Evolutionary conservation across 2,329 filamentous ascomycete species (phyloP).

Genomic region (Coniochaeta hoffmannii): DNA sequence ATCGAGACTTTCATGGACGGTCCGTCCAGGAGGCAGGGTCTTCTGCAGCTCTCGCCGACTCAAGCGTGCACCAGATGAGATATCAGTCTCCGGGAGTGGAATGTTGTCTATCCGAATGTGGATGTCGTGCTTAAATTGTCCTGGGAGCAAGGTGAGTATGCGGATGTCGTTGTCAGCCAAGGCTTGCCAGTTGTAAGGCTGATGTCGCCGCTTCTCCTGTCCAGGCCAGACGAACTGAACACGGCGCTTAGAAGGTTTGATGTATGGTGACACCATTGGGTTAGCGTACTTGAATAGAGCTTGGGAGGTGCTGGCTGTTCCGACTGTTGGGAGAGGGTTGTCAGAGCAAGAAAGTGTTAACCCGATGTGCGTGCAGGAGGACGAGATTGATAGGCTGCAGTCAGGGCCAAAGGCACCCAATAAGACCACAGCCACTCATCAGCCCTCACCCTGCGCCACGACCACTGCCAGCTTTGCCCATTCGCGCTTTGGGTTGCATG

Average conservation of each 20-base stretch:
- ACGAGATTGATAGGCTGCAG: neutral
- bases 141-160: neutral
- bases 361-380: neutral
- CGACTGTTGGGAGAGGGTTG: too few species aligned
- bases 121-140: neutral
- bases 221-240: too few species aligned
- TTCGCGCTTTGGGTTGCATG: neutral
- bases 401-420: too few species aligned
- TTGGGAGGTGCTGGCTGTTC: neutral
- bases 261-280: neutral
- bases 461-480: neutral
- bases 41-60: neutral
- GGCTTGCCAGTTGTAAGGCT: neutral
- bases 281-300: neutral
- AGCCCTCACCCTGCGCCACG: neutral
- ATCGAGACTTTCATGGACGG: neutral
- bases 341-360: too few species aligned
- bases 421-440: neutral
- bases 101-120: neutral
- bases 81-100: neutral
- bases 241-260: too few species aligned
- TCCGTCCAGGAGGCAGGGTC: neutral
- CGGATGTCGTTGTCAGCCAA: neutral
- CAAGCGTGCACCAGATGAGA: neutral
- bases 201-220: too few species aligned